Evolutionary conservation across 1,139 yeast species (phyloP).

Genomic region (Lodderomyces orthopsilosis): DNA sequence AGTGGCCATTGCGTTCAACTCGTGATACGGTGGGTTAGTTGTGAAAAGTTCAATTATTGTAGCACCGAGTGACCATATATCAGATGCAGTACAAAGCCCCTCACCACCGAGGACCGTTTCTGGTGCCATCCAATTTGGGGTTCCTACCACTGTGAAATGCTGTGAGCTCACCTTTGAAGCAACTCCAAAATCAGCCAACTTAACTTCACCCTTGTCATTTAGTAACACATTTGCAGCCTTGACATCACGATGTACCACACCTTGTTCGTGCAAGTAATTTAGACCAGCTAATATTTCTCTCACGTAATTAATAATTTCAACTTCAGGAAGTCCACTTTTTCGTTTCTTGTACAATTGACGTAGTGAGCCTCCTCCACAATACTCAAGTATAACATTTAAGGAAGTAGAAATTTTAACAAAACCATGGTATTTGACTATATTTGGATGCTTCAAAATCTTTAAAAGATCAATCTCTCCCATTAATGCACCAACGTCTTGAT

Average conservation of each 20-base stretch:
- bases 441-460: slow-evolving; percentile 76
- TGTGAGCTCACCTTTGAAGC: slow-evolving; percentile 54
- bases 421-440: slow-evolving; percentile 89
- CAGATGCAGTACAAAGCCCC: slow-evolving; percentile 86
- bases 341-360: slow-evolving; percentile 60
- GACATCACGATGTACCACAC: slow-evolving; percentile 75
- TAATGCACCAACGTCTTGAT: slow-evolving; percentile 44
- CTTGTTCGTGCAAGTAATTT: slow-evolving; percentile 63
- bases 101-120: slow-evolving; percentile 72
- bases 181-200: slow-evolving; percentile 78
- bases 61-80: slow-evolving; percentile 94
- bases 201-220: slow-evolving; percentile 57
- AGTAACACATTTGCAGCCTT: slow-evolving; percentile 76
- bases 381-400: slow-evolving; percentile 69
- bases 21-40: slow-evolving; percentile 85
- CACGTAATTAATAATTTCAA: slow-evolving; percentile 56
- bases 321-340: slow-evolving; percentile 59
- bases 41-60: slow-evolving; percentile 85
- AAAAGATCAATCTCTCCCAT: slow-evolving; percentile 87
- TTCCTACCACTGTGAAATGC: slow-evolving; percentile 54
- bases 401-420: slow-evolving; percentile 68
- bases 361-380: slow-evolving; percentile 84
- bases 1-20: slow-evolving; percentile 81
- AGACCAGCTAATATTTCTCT: slow-evolving; percentile 75
- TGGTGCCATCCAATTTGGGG: slow-evolving; percentile 90